Evolutionary conservation across 805 yeast species (phyloP), one percentile per base, ranked within the genome.

Genomic region (Saccharomycopsis amapae): DNA sequence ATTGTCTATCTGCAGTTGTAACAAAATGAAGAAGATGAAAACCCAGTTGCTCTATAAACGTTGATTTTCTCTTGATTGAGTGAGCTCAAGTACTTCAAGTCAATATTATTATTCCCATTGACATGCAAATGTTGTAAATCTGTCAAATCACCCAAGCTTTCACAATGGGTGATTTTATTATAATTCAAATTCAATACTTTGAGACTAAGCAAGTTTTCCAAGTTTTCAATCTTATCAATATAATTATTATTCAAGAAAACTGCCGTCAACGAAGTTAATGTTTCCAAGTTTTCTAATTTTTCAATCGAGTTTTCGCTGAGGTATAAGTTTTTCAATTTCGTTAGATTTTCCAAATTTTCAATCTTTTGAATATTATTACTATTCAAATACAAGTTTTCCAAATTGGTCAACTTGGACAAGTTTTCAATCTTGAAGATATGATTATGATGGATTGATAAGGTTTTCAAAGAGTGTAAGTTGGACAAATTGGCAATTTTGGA

Each of bases 301-400:
- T 25, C 17, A 22, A 45, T 34, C 5, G 12, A 24, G 22, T 45
- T 45, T 6, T 37, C 40, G 12, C 37, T 90, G 49, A 90, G 71
- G 42, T 90, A 63, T 40, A 81, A 68, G 63, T 88, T 96, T 58
- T 78, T 64, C 40, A 58, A 60, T 13, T 50, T 54, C 6, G 64
- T 66, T 4, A 50, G 41, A 42, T 65, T 66, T 47, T 17, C 13
- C 35, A 45, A 32, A 25, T 40, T 38, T 30, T 43, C 49, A 31
- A 45, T 45, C 17, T 45, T 45, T 9, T 18, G 18, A 31, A 45
- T 45, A 32, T 36, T 28, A 24, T 45, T 45, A 19, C 20, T 35
- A 20, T 22, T 31, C 34, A 45, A 41, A 31, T 37, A 35, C n/a
- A 45, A 19, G 13, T 7, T 15, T 19, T 40, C 23, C 7, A 45